Conservation (phyloP, 352 stramenopile species). For the Pythium apleroticum region DNA sequence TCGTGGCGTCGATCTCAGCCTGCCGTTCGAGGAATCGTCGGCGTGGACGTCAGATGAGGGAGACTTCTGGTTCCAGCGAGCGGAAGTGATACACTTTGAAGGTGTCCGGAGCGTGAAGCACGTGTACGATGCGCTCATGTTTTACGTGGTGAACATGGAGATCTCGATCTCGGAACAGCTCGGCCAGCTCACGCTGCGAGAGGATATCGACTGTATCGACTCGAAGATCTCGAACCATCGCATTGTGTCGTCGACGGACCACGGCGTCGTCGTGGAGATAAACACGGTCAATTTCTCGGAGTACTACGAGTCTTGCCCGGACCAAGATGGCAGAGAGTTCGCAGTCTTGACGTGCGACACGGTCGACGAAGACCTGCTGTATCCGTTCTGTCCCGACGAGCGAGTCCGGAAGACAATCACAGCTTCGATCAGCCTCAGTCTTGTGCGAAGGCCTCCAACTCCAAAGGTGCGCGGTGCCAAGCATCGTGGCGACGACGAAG, state of each 20-base stretch:
- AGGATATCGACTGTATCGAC: slow-evolving; percentile 45
- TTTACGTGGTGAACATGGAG: slow-evolving; percentile 54
- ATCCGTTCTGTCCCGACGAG: slow-evolving; percentile 36
- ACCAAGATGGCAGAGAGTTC: slow-evolving; percentile 23
- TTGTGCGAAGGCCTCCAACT: slow-evolving; percentile 4
- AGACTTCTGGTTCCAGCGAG: slow-evolving; percentile 17
- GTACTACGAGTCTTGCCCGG: slow-evolving; percentile 29
- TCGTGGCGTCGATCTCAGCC: not conserved
- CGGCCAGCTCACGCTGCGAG: slow-evolving; percentile 45
- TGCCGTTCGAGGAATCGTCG: not conserved
- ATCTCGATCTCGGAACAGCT: slow-evolving; percentile 55
- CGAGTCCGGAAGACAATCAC: slow-evolving; percentile 29
- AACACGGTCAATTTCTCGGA: slow-evolving; percentile 28
- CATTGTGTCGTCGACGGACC: slow-evolving; percentile 35
- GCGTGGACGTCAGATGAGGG: not conserved
- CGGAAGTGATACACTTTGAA: slow-evolving; percentile 46
- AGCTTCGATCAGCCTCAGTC: slow-evolving; percentile 22
- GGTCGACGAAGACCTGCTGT: slow-evolving; percentile 49
- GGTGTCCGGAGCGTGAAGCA: slow-evolving; percentile 42
- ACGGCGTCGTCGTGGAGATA: slow-evolving; percentile 20
- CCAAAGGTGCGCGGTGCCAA: no score
- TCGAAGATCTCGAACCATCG: slow-evolving; percentile 42
- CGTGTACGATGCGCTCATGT: slow-evolving; percentile 50
- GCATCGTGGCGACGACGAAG: not conserved
- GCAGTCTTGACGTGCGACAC: slow-evolving; percentile 34